Percentiles rank a stretch among this genome's conserved stretches.
These are phyloP conservation scores for Dactylellina drechsleri DNA, from an alignment of 2,329 filamentous ascomycete genomes.

Conservation along the genomic window DNA sequence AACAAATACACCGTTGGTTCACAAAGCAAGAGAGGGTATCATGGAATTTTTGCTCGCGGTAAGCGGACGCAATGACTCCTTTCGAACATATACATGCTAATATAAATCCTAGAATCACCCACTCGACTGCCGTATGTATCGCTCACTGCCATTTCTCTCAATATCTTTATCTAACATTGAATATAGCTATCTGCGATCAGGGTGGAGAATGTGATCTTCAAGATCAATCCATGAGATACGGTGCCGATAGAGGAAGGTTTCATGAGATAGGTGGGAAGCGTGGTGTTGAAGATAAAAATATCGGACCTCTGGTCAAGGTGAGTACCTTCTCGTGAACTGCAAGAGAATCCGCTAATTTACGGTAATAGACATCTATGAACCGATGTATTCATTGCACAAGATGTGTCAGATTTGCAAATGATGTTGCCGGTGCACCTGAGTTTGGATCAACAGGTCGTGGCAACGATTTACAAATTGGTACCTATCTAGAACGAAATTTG, in stretches of 20 bases:
- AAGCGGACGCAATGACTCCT: constrained; percentile 77
- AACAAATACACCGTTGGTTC: constrained; percentile 92
- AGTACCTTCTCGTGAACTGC: neutral
- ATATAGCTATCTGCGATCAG: constrained; percentile 82
- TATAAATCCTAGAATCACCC: constrained; percentile 55
- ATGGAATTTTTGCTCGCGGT: constrained; percentile 99
- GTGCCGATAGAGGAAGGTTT: constrained; percentile 93
- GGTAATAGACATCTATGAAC: constrained; percentile 87
- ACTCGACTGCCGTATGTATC: constrained; percentile 57
- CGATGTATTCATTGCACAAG: constrained; percentile 99
- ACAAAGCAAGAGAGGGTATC: constrained; percentile 97
- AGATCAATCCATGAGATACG: constrained; percentile 99
- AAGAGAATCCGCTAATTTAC: constrained; percentile 20
- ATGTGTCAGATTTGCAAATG: constrained; percentile 97
- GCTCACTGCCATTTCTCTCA: neutral
- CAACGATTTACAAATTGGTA: constrained; percentile 97
- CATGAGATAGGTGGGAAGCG: constrained; percentile 96
- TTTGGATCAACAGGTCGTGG: constrained; percentile 93
- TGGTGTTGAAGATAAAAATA: constrained; percentile 99
- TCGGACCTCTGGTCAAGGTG: constrained; percentile 88
- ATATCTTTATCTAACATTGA: constrained; percentile 30
- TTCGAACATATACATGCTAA: neutral
- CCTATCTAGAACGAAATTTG: constrained; percentile 92
- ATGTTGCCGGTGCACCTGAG: constrained; percentile 93
- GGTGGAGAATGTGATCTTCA: constrained; percentile 99